Conservation (phyloP, 75 land plant genomes). For the Cryptomeria japonica region DNA sequence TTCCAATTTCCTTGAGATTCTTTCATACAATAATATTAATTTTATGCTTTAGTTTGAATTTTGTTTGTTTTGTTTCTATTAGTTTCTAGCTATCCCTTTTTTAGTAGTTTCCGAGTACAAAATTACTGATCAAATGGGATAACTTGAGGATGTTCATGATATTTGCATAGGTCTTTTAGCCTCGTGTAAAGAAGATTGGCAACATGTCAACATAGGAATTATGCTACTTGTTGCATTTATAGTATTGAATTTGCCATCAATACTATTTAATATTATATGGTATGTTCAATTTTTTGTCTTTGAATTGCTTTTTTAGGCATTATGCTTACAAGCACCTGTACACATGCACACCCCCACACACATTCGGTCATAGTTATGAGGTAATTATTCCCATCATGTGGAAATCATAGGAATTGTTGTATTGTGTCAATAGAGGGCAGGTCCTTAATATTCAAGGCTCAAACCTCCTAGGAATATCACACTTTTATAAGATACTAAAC, state of each 20-base stretch:
- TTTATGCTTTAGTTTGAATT: background rate
- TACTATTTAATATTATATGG: conserved; percentile 12
- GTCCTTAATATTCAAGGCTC: background rate
- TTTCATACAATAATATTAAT: background rate
- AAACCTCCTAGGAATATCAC: background rate
- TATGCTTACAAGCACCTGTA: background rate
- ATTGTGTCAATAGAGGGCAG: no score
- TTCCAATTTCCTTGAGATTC: background rate
- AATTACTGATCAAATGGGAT: background rate
- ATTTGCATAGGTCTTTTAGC: background rate
- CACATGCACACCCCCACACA: background rate
- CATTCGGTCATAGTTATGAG: background rate
- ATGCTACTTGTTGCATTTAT: background rate
- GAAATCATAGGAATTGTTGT: background rate
- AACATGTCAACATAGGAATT: background rate
- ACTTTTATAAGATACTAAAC: background rate
- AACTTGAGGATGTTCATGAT: background rate
- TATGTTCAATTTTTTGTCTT: background rate
- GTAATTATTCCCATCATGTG: background rate
- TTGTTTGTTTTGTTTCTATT: background rate
- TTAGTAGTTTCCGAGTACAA: background rate
- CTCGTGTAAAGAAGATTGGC: background rate
- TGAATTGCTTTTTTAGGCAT: background rate
- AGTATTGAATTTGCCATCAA: conserved; percentile 14
- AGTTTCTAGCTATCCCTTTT: background rate